Conservation (phyloP, 2,329 filamentous ascomycete genomes). For the Sclerotiophoma versabilis region DNA sequence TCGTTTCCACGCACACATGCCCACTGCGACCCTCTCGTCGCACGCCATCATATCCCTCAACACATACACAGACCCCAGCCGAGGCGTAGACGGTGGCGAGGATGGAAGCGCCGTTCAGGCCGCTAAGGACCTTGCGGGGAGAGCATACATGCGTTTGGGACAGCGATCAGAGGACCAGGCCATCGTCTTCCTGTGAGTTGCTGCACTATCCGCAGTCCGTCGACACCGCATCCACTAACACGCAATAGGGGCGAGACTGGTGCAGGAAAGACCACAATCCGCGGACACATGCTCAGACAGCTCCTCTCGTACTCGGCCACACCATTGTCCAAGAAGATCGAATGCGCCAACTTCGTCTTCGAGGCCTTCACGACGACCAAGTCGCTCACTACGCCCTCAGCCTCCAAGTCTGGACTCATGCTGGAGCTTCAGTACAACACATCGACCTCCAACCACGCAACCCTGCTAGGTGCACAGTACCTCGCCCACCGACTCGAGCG, state of each 20-base stretch:
- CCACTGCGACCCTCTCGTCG: conserved; percentile 87
- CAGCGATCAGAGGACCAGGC: conserved; percentile 93
- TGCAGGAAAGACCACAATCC: conserved; percentile 92
- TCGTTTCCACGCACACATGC: conserved; percentile 89
- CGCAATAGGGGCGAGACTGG: conserved; percentile 84
- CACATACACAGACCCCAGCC: conserved; percentile 88
- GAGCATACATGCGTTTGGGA: conserved; percentile 84
- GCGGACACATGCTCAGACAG: conserved; percentile 84
- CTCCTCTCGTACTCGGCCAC: conserved; percentile 90
- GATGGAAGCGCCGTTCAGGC: conserved; percentile 92
- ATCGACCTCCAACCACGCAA: conserved; percentile 80
- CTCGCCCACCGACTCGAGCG: conserved; percentile 92
- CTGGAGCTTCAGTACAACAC: conserved; percentile 98
- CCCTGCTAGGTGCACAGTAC: conserved; percentile 91
- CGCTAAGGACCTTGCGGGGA: conserved; percentile 87
- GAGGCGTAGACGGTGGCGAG: conserved; percentile 87
- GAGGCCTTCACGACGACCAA: conserved; percentile 97
- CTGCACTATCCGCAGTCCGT: not conserved
- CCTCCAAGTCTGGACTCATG: conserved; percentile 93
- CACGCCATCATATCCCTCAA: conserved; percentile 92
- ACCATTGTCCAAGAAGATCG: conserved; percentile 90
- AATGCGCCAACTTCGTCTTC: conserved; percentile 92
- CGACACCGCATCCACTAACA: conserved; percentile 10
- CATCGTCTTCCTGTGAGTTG: conserved; percentile 84
- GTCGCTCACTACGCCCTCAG: conserved; percentile 91